A percentile compares a stretch with the other conserved stretches of the same genome.
phyloP scores from a whole-genome alignment of 768 basidiomycete species.

The Chalciporus sphaerocephalus region DNA sequence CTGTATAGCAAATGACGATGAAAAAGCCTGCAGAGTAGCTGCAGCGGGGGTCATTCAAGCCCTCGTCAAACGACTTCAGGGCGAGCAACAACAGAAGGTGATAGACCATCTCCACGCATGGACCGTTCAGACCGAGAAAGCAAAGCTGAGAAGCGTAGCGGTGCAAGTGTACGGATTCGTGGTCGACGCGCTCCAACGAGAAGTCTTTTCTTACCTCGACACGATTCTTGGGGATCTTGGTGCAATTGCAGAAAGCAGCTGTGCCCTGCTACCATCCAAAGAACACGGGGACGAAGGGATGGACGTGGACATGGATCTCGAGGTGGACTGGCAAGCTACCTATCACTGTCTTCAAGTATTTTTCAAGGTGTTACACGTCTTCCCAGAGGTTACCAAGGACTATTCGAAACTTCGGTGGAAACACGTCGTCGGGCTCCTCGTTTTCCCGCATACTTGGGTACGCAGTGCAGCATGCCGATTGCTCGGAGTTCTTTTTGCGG shows the following conservation, averaged over 20 bases:
- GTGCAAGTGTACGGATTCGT: constrained; percentile 81
- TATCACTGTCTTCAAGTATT: constrained; percentile 75
- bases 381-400: constrained; percentile 45
- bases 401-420: constrained; percentile 58
- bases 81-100: constrained; percentile 50
- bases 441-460: constrained; percentile 95
- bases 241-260: constrained; percentile 16
- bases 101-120: constrained; percentile 75
- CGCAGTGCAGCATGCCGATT: constrained; percentile 75
- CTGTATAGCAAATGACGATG: constrained; percentile 92
- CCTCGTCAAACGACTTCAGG: constrained; percentile 66
- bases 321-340: constrained; percentile 74
- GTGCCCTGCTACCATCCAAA: constrained; percentile 29
- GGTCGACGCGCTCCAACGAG: constrained; percentile 59
- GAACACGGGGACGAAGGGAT: constrained; percentile 14
- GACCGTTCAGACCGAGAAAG: constrained; percentile 59
- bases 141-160: constrained; percentile 65
- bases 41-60: constrained; percentile 78
- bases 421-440: constrained; percentile 57
- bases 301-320: constrained; percentile 43
- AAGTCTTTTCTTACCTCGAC: constrained; percentile 42
- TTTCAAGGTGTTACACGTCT: constrained; percentile 55
- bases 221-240: constrained; percentile 56
- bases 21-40: constrained; percentile 83
- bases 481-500: constrained; percentile 64